Conservation (phyloP, 129 eudicot genomes). For the Centella asiatica region DNA sequence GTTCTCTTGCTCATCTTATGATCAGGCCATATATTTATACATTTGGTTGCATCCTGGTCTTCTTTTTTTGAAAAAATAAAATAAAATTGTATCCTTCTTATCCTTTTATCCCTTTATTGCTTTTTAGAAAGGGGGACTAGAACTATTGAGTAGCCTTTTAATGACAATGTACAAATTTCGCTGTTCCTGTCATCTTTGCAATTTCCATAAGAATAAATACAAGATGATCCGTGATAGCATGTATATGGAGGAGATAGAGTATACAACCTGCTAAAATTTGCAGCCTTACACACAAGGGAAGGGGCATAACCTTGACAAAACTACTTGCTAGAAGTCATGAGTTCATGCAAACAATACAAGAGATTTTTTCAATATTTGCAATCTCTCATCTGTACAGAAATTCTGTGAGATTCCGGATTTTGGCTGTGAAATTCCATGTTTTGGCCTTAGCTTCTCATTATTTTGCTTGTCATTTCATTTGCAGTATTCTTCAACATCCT, state of each 20-base stretch:
- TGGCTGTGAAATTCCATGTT: not conserved
- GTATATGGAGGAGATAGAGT: no score
- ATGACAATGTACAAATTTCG: not conserved
- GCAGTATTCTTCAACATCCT: constrained; percentile 36
- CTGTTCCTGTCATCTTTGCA: not conserved
- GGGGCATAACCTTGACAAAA: no score
- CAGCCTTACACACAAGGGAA: no score
- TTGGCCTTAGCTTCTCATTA: not conserved
- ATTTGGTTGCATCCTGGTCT: no score
- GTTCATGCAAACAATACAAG: not conserved
- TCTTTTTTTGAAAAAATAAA: not conserved
- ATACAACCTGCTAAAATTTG: no score
- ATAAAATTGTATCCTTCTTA: not conserved
- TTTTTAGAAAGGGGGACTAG: no score
- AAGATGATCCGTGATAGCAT: no score
- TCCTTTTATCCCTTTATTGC: not conserved
- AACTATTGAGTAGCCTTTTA: not conserved
- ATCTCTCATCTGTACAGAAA: no score
- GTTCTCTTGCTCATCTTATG: constrained; percentile 23
- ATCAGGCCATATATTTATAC: not conserved
- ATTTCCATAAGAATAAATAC: not conserved
- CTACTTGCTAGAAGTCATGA: no score
- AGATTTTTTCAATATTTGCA: no score
- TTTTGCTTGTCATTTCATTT: constrained; percentile 13
- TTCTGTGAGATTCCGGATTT: no score